These are phyloP conservation scores for Amylostereum areolatum DNA, from an alignment of 1,284 basidiomycete genomes.

Conservation along the genomic window DNA sequence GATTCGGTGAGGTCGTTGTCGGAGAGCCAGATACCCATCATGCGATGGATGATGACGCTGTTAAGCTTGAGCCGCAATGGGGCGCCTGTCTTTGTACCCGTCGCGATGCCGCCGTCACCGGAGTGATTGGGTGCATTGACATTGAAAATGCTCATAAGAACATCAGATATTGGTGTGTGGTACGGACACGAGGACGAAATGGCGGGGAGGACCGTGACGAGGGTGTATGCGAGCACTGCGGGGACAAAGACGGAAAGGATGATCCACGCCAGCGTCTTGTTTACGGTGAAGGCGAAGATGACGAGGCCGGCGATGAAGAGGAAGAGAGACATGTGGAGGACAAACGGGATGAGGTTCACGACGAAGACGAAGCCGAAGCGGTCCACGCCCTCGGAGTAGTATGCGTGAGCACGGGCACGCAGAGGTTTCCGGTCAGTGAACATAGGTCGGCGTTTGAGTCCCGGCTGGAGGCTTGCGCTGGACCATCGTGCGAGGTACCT, in stretches of 20 bases:
- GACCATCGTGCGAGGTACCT: slow-evolving; percentile 19
- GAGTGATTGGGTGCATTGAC: no score
- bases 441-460: slow-evolving; percentile 24
- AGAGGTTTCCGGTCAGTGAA: no score
- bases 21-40: no score
- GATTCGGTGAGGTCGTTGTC: no score
- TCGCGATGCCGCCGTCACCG: no score
- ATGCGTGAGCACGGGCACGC: slow-evolving; percentile 31
- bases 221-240: slow-evolving; percentile 24
- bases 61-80: no score
- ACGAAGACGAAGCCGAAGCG: slow-evolving; percentile 30
- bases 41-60: no score
- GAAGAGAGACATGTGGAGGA: slow-evolving; percentile 34
- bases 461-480: no score
- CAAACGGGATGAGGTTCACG: slow-evolving; percentile 29
- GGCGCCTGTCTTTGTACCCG: no score
- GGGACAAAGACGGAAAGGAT: slow-evolving; percentile 25
- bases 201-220: slow-evolving; percentile 29
- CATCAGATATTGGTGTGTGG: slow-evolving; percentile 29
- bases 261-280: slow-evolving; percentile 24
- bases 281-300: slow-evolving; percentile 29
- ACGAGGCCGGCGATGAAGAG: slow-evolving; percentile 35
- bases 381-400: slow-evolving; percentile 28
- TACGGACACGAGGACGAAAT: slow-evolving; percentile 31
- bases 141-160: no score